Percentiles rank a stretch among this genome's conserved stretches.
These are phyloP conservation scores for Aureobasidium pullulans DNA, from an alignment of 2,329 filamentous ascomycete genomes.

Conservation along the genomic window DNA sequence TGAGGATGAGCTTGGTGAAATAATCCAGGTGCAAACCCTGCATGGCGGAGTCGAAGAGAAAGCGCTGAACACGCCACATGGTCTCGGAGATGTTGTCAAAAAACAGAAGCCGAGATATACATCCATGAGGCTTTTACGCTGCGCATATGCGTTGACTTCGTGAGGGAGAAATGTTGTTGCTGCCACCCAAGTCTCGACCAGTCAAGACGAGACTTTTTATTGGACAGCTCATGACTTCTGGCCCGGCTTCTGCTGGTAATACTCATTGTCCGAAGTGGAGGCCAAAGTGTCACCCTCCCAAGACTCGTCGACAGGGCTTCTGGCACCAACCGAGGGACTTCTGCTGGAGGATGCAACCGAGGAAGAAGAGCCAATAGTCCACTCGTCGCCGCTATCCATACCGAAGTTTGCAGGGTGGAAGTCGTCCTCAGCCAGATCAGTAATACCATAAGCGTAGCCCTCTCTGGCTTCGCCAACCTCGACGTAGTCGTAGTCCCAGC, in stretches of 20 bases:
- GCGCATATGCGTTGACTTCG: conserved; percentile 1
- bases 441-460: conserved; percentile 48
- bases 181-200: neutral
- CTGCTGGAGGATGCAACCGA: conserved; percentile 60
- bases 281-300: conserved; percentile 53
- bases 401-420: conserved; percentile 39
- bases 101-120: neutral
- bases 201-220: neutral
- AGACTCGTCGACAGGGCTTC: conserved; percentile 48
- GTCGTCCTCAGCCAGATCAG: conserved; percentile 47
- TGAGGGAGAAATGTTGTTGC: neutral
- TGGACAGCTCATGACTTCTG: neutral
- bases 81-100: neutral
- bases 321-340: conserved; percentile 45
- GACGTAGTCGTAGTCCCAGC: conserved; percentile 94
- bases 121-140: neutral
- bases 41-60: neutral
- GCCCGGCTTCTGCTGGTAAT: conserved; percentile 5
- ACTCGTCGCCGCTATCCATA: conserved; percentile 66
- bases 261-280: conserved; percentile 35
- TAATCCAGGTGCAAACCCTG: neutral
- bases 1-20: neutral
- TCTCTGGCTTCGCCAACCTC: conserved; percentile 64
- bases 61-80: neutral
- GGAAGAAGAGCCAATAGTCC: conserved; percentile 81